Percentiles rank a stretch among this genome's conserved stretches.
Conservation (phyloP, 345 rosid species). For the Linum trigynum region DNA sequence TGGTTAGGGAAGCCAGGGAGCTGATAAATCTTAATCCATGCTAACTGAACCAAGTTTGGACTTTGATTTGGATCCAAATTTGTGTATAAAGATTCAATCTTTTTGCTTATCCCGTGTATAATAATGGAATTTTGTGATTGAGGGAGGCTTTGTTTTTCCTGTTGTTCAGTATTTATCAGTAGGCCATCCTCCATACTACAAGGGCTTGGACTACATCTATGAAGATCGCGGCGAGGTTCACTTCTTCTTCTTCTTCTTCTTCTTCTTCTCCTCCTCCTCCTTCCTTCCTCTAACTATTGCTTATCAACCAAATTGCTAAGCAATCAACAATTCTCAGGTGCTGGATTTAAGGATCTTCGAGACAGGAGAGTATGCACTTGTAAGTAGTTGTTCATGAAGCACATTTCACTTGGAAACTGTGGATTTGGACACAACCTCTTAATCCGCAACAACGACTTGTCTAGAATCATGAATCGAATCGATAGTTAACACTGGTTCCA, state of each 20-base stretch:
- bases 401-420: not conserved
- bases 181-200: constrained; percentile 91
- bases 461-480: not conserved
- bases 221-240: constrained; percentile 94
- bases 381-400: constrained; percentile 27
- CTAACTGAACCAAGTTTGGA: too few relatives aligned
- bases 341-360: constrained; percentile 74
- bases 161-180: constrained; percentile 70
- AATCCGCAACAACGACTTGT: too few relatives aligned
- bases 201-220: constrained; percentile 85
- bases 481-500: not conserved
- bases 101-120: not conserved
- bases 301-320: not conserved
- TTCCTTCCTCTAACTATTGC: not conserved
- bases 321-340: constrained; percentile 28
- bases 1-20: too few relatives aligned
- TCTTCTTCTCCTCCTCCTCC: not conserved
- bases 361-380: constrained; percentile 93
- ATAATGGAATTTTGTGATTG: not conserved
- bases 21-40: too few relatives aligned
- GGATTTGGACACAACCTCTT: too few relatives aligned
- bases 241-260: too few relatives aligned
- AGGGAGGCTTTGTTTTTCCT: not conserved
- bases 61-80: not conserved
- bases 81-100: not conserved